Conservation (phyloP, 345 rosid species). For the Microcos paniculata region DNA sequence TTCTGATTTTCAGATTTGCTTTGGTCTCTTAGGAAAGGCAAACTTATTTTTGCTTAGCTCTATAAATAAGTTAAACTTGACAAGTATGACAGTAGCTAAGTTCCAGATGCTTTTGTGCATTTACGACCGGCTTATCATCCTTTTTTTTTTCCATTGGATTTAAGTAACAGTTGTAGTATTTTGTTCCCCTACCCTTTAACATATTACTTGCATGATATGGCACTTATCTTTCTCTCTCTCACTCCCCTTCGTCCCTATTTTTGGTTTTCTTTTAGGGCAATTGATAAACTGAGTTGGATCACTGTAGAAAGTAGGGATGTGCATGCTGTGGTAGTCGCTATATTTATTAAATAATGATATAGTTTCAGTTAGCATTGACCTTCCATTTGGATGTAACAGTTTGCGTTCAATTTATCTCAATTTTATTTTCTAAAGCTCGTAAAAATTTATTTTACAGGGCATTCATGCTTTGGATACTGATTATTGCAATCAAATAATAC, state of each 20-base stretch:
- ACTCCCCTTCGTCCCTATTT: not conserved
- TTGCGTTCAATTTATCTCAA: not conserved
- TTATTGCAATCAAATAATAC: not conserved
- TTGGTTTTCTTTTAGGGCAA: not conserved
- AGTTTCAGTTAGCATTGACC: constrained; percentile 4
- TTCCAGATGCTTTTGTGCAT: not conserved
- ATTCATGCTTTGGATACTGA: constrained; percentile 31
- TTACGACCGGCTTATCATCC: not conserved
- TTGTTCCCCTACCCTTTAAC: too few species aligned
- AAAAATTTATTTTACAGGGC: constrained; percentile 22
- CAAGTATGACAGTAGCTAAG: too few species aligned
- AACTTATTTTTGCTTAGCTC: not conserved
- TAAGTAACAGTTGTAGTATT: not conserved
- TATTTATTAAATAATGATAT: not conserved
- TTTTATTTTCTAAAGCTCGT: not conserved
- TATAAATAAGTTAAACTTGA: not conserved
- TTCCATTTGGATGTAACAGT: not conserved
- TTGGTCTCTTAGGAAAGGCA: not conserved
- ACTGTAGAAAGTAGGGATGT: not conserved
- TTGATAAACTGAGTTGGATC: not conserved
- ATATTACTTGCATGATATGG: not conserved
- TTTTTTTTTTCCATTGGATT: not conserved
- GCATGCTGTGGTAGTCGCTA: not conserved
- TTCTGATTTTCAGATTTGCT: not conserved
- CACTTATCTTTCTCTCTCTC: not conserved